Conservation (phyloP, 345 rosid species). For the Eucalyptus cladocalyx region DNA sequence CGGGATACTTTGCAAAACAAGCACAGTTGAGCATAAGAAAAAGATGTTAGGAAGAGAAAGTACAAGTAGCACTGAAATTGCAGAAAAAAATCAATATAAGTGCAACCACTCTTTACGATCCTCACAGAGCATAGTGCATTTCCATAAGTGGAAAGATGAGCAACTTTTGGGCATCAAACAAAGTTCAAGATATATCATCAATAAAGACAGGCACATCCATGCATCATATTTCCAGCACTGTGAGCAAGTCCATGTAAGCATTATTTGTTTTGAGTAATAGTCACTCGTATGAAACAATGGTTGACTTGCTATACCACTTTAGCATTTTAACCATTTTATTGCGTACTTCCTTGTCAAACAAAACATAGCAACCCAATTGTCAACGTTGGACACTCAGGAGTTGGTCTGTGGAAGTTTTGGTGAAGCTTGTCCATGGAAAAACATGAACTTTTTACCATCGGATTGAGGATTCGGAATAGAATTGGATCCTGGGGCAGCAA, state of each 20-base stretch:
- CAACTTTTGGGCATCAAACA: neutral
- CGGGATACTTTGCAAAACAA: neutral
- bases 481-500: neutral
- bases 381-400: neutral
- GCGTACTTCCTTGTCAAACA: neutral
- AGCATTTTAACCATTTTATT: neutral
- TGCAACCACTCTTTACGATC: neutral
- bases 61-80: neutral
- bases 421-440: neutral
- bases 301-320: neutral
- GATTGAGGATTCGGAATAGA: neutral
- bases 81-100: neutral
- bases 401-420: neutral
- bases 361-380: neutral
- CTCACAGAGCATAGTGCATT: neutral
- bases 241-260: neutral
- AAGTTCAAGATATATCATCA: neutral
- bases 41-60: neutral
- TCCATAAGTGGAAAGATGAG: neutral
- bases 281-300: neutral
- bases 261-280: neutral
- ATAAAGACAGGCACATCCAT: neutral
- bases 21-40: neutral
- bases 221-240: neutral
- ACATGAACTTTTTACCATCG: neutral